A percentile compares a stretch with the other conserved stretches of the same genome.
Conservation (phyloP, 176 grass and related monocot genomes). For the Oryza nivara region DNA sequence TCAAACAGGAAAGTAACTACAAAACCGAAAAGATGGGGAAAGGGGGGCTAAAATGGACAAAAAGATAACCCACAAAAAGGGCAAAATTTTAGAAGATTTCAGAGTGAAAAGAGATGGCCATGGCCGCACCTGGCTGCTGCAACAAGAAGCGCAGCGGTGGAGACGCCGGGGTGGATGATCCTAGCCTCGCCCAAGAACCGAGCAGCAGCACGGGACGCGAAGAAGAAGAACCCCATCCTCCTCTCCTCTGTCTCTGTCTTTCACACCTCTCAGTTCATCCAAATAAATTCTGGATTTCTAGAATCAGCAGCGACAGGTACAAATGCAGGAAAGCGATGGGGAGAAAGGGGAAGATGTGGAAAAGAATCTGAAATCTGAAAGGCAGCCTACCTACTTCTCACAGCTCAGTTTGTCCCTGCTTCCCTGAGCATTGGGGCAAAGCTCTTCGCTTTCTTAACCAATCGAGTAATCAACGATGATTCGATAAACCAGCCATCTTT, state of each 20-base stretch:
- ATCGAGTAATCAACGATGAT: not conserved
- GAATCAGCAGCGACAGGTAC: constrained; percentile 10
- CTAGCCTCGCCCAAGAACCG: constrained; percentile 37
- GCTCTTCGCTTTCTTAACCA: not conserved
- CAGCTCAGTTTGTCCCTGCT: not conserved
- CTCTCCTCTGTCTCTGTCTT: not conserved
- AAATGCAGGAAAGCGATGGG: constrained; percentile 26
- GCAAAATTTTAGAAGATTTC: not conserved
- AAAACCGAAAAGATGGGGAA: not conserved
- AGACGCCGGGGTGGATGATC: constrained; percentile 37
- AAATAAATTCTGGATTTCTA: not conserved
- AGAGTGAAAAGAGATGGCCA: not conserved
- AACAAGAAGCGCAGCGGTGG: constrained; percentile 47
- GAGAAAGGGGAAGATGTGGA: not conserved
- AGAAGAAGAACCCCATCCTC: constrained; percentile 55
- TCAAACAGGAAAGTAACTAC: not conserved
- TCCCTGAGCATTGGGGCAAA: not conserved
- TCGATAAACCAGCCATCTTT: too few species aligned
- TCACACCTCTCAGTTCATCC: not conserved
- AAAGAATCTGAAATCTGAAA: not conserved
- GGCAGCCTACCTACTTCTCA: not conserved
- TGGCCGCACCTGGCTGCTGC: constrained; percentile 46
- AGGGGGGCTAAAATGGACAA: not conserved
- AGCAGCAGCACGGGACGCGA: constrained; percentile 41
- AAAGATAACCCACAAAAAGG: not conserved